Conservation (phyloP, 495 filamentous ascomycete genomes). For the Antarctomyces pellizariae region DNA sequence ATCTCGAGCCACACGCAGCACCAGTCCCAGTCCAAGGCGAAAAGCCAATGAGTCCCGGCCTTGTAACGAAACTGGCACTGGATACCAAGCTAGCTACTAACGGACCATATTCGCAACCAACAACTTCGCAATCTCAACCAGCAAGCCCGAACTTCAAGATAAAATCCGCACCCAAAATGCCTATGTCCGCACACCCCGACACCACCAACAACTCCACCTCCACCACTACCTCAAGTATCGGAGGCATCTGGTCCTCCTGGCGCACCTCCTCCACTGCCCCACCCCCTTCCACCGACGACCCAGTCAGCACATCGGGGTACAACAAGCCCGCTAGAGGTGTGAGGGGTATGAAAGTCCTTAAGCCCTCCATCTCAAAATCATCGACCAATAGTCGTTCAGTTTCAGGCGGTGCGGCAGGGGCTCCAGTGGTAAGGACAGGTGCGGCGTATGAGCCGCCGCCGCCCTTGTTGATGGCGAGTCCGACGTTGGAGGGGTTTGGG, state of each 20-base stretch:
- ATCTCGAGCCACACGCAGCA: constrained; percentile 3
- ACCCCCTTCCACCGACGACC: constrained; percentile 17
- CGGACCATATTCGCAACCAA: constrained; percentile 14
- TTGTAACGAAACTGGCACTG: constrained; percentile 2
- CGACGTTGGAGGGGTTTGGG: constrained; percentile 18
- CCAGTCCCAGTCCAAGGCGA: too few species aligned
- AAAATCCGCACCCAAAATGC: constrained; percentile 7
- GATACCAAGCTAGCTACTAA: constrained; percentile 14
- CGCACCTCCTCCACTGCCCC: constrained; percentile 28
- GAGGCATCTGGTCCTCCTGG: constrained; percentile 45
- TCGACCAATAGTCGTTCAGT: constrained; percentile 14
- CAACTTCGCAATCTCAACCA: constrained; percentile 9
- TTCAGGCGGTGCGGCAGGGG: too few species aligned
- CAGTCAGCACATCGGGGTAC: constrained; percentile 28
- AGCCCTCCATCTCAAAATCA: constrained; percentile 30
- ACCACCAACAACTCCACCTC: constrained; percentile 15
- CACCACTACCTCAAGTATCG: constrained; percentile 21
- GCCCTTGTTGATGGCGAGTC: constrained; percentile 13
- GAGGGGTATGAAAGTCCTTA: constrained; percentile 59
- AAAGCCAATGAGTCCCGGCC: too few species aligned
- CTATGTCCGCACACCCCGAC: constrained; percentile 13
- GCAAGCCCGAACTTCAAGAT: constrained; percentile 13
- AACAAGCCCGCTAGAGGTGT: constrained; percentile 26
- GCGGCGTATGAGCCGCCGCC: constrained; percentile 21
- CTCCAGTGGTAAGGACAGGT: constrained; percentile 19